Conservation (phyloP, 164 flowering plant genomes). For the Piper betle region DNA sequence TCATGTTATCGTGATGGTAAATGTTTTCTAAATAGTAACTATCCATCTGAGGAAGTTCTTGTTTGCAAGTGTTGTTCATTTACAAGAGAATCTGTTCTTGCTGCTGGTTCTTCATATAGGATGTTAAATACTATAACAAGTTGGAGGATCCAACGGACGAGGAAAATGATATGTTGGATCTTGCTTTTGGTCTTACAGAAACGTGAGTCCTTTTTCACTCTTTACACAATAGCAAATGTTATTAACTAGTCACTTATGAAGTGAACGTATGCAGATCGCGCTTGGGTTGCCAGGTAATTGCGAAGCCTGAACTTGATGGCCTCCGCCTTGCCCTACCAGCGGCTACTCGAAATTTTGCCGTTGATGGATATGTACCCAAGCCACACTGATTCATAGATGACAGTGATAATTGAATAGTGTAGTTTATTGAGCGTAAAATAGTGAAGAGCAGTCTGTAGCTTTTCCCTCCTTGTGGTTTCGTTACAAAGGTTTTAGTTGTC, state of each 20-base stretch:
- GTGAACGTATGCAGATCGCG: constrained; percentile 42
- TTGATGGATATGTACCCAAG: constrained; percentile 83
- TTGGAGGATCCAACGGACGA: constrained; percentile 82
- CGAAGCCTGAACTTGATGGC: constrained; percentile 71
- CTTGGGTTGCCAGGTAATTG: constrained; percentile 75
- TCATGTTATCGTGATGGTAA: constrained; percentile 89
- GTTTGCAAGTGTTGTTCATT: not conserved
- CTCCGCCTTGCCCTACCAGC: constrained; percentile 67
- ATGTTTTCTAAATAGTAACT: not conserved
- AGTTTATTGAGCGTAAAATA: not conserved
- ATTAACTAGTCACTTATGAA: not conserved
- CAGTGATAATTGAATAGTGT: too few relatives aligned
- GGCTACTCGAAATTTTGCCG: constrained; percentile 78
- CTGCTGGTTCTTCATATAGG: constrained; percentile 23
- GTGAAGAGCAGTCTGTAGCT: not conserved
- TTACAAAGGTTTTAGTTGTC: not conserved
- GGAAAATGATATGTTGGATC: constrained; percentile 94
- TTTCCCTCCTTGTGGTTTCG: not conserved
- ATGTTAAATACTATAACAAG: constrained; percentile 65
- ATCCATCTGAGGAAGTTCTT: not conserved
- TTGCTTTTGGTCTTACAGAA: constrained; percentile 73
- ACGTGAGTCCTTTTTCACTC: constrained; percentile 29
- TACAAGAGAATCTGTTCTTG: not conserved
- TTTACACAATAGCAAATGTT: not conserved
- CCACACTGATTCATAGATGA: constrained; percentile 35